Conservation (phyloP, 352 stramenopile genomes). For the Chrysophaeum taylorii region DNA sequence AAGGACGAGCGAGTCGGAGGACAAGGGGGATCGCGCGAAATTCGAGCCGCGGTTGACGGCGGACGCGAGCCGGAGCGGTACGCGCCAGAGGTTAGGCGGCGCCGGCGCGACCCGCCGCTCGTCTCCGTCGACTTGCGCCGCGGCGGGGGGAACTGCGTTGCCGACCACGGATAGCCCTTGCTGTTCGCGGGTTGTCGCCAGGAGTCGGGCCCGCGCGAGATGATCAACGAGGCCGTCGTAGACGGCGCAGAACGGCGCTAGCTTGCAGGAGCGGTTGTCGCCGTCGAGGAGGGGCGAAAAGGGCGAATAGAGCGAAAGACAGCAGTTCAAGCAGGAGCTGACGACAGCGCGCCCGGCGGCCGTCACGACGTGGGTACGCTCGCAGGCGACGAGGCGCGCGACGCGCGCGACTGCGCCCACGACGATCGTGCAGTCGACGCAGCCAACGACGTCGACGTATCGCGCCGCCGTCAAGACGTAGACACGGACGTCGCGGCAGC, state of each 20-base stretch:
- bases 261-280: constrained; percentile 82
- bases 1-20: neutral
- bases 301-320: constrained; percentile 77
- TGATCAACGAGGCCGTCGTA: constrained; percentile 75
- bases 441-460: constrained; percentile 79
- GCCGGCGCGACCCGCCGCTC: neutral
- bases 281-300: constrained; percentile 76
- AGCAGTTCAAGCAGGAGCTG: constrained; percentile 82
- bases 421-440: constrained; percentile 87
- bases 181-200: no score
- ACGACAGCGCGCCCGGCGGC: constrained; percentile 65
- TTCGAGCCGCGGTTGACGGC: constrained; percentile 10
- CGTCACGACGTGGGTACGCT: constrained; percentile 77
- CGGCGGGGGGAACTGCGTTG: no score
- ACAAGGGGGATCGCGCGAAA: neutral
- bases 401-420: constrained; percentile 80
- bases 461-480: constrained; percentile 84
- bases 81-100: constrained; percentile 23
- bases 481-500: constrained; percentile 81
- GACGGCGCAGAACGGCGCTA: constrained; percentile 88
- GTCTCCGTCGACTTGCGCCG: neutral
- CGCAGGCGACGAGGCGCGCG: constrained; percentile 80
- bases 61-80: constrained; percentile 19
- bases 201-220: constrained; percentile 43
- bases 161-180: no score